A percentile compares a stretch with the other conserved stretches of the same genome.
Conservation (phyloP, 1,284 basidiomycete species). For the Malassezia sp. region DNA sequence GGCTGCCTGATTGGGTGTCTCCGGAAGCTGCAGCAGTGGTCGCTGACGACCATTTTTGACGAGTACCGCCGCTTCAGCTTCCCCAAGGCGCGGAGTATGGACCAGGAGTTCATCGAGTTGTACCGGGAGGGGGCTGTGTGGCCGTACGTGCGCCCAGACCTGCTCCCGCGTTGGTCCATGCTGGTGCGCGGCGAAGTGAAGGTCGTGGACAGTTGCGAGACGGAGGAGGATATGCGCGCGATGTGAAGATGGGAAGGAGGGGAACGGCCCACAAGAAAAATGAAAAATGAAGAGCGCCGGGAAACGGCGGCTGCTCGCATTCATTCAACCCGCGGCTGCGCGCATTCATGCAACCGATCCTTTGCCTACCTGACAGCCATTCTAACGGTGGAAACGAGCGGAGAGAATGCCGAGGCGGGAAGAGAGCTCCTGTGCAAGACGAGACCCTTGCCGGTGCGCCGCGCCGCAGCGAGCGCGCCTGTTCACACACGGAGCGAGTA, state of each 20-base stretch:
- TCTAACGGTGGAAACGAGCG: no score
- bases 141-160: constrained; percentile 13
- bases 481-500: no score
- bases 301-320: no score
- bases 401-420: no score
- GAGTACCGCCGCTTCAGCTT: constrained; percentile 52
- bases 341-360: no score
- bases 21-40: constrained; percentile 52
- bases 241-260: constrained; percentile 16
- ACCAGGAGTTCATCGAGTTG: constrained; percentile 54
- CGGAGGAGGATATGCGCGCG: constrained; percentile 4
- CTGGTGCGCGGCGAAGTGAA: constrained; percentile 3
- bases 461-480: no score
- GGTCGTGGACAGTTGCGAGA: not conserved
- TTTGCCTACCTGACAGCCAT: no score
- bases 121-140: constrained; percentile 31
- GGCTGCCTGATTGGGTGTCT: constrained; percentile 54
- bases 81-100: constrained; percentile 52
- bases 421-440: no score
- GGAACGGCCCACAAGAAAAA: no score
- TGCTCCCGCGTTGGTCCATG: constrained; percentile 22
- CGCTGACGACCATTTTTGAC: constrained; percentile 52
- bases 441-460: no score
- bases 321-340: no score
- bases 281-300: no score